These are phyloP conservation scores for Royoungia palumana DNA, from an alignment of 768 basidiomycete species.

Conservation along the genomic window DNA sequence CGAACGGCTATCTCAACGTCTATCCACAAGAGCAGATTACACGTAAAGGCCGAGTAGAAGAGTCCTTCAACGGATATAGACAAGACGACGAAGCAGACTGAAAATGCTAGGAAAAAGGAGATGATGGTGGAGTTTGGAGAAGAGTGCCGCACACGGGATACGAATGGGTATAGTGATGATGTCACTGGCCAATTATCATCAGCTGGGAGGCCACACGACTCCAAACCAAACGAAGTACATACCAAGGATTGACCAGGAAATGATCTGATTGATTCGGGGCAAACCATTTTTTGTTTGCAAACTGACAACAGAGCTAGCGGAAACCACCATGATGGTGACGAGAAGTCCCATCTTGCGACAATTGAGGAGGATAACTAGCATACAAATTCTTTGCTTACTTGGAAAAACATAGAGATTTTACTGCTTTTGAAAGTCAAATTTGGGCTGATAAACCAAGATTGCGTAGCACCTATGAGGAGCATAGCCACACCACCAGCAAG, in stretches of 20 bases:
- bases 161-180: slow-evolving; percentile 52
- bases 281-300: slow-evolving; percentile 67
- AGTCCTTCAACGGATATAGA: slow-evolving; percentile 81
- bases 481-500: slow-evolving; percentile 47
- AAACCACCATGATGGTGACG: slow-evolving; percentile 47
- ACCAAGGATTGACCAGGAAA: slow-evolving; percentile 69
- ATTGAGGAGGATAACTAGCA: neutral
- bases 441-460: slow-evolving; percentile 7
- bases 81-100: slow-evolving; percentile 72
- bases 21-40: slow-evolving; percentile 64
- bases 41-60: slow-evolving; percentile 70
- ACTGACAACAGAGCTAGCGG: slow-evolving; percentile 53
- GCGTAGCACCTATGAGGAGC: slow-evolving; percentile 33
- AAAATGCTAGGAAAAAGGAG: slow-evolving; percentile 66
- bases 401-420: slow-evolving; percentile 13
- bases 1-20: slow-evolving; percentile 48
- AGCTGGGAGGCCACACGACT: neutral
- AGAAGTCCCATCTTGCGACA: slow-evolving; percentile 43
- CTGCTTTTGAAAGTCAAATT: neutral
- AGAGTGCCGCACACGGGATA: slow-evolving; percentile 33
- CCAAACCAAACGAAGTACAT: slow-evolving; percentile 16
- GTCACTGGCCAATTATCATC: slow-evolving; percentile 42
- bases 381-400: slow-evolving; percentile 16
- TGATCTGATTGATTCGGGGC: slow-evolving; percentile 53
- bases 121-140: slow-evolving; percentile 50